phyloP scores from a whole-genome alignment of 805 yeast species.

The Cyberlindnera nakhonratchasimensis region DNA sequence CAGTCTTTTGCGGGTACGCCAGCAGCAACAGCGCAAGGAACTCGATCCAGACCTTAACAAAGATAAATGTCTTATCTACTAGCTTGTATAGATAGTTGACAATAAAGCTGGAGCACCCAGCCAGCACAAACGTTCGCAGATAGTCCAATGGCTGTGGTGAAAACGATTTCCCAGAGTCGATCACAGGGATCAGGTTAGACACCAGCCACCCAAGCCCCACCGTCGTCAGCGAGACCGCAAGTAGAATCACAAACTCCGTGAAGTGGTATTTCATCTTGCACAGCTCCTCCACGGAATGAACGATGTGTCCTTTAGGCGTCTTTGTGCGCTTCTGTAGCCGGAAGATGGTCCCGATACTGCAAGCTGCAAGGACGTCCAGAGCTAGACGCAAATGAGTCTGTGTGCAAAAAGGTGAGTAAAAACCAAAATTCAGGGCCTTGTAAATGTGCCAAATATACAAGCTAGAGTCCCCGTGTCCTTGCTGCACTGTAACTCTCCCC shows the following conservation, averaged over 20 bases:
- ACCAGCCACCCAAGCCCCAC: background rate
- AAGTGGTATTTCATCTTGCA: background rate
- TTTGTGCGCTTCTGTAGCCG: too few species aligned
- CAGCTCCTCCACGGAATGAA: background rate
- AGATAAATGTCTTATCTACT: conserved; percentile 30
- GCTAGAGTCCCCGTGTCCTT: too few species aligned
- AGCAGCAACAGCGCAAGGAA: conserved; percentile 34
- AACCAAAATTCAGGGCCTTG: too few species aligned
- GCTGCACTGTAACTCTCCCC: too few species aligned
- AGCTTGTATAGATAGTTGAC: conserved; percentile 26
- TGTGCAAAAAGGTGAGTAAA: too few species aligned
- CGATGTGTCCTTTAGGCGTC: too few species aligned
- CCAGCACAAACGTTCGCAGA: conserved; percentile 35
- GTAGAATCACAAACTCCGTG: background rate
- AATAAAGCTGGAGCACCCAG: conserved; percentile 34
- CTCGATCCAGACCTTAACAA: conserved; percentile 35
- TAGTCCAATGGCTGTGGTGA: conserved; percentile 38
- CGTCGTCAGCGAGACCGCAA: background rate
- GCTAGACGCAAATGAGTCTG: too few species aligned
- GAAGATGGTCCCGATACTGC: too few species aligned
- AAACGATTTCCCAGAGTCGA: conserved; percentile 23
- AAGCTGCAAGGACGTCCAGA: too few species aligned
- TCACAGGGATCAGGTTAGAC: conserved; percentile 11
- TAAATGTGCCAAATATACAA: too few species aligned
- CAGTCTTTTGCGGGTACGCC: conserved; percentile 39